These are phyloP conservation scores for Aphanomyces astaci DNA, from an alignment of 352 stramenopile species.

Conservation along the genomic window DNA sequence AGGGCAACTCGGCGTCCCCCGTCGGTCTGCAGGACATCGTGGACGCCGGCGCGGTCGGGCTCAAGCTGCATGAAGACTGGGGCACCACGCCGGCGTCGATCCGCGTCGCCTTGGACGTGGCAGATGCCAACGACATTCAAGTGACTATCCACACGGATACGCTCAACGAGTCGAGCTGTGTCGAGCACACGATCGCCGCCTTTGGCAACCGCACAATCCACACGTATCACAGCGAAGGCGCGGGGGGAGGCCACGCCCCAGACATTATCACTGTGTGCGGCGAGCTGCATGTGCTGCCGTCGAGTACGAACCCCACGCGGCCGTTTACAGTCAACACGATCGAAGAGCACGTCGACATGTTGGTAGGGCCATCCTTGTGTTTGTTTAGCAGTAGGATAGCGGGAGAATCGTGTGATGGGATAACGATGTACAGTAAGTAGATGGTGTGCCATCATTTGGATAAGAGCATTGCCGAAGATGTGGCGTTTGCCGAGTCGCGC, in stretches of 20 bases:
- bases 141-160: slow-evolving; percentile 98
- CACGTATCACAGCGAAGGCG: slow-evolving; percentile 93
- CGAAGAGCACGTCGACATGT: slow-evolving; percentile 98
- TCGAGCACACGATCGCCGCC: slow-evolving; percentile 91
- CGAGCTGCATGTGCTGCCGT: slow-evolving; percentile 91
- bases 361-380: slow-evolving; percentile 33
- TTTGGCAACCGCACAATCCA: slow-evolving; percentile 96
- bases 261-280: slow-evolving; percentile 97
- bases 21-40: slow-evolving; percentile 86
- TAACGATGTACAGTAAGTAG: slow-evolving; percentile 10
- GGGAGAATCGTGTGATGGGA: no score
- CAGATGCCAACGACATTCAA: slow-evolving; percentile 89
- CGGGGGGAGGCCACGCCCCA: slow-evolving; percentile 90
- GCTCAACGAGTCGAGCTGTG: slow-evolving; percentile 93
- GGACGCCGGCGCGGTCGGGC: slow-evolving; percentile 84
- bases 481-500: slow-evolving; percentile 96
- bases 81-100: slow-evolving; percentile 94
- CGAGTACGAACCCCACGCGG: slow-evolving; percentile 94
- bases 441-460: slow-evolving; percentile 98
- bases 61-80: slow-evolving; percentile 98
- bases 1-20: slow-evolving; percentile 90
- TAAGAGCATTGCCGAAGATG: slow-evolving; percentile 92
- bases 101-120: slow-evolving; percentile 87
- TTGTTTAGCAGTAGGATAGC: not conserved
- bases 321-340: slow-evolving; percentile 97